Evolutionary conservation across 345 rosid species (phyloP).

Genomic region (Eucalyptus cloeziana): DNA sequence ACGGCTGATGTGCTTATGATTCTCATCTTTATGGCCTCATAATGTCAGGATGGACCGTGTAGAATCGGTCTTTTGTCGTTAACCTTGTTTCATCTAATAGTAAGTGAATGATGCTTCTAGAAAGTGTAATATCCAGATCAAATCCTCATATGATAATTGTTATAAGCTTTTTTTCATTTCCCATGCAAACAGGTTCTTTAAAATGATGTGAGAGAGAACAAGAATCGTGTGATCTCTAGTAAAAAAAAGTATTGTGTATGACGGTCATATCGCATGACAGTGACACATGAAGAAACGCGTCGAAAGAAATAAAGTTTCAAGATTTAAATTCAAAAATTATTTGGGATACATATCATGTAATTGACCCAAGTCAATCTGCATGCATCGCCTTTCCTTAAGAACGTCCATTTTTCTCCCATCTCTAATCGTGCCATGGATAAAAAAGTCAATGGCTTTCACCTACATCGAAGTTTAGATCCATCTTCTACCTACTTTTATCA

Average conservation of each 20-base stretch:
- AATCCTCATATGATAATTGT: background rate
- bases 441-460: background rate
- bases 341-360: accelerated
- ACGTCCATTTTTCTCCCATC: background rate
- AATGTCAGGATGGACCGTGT: background rate
- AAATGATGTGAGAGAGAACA: background rate
- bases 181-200: accelerated
- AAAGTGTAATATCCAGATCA: background rate
- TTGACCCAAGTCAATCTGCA: background rate
- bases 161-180: background rate
- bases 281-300: accelerated
- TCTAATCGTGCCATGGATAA: background rate
- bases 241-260: accelerated
- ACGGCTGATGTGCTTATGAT: background rate
- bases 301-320: accelerated
- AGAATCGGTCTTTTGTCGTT: background rate
- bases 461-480: background rate
- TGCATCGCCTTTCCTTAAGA: background rate
- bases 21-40: background rate
- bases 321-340: background rate
- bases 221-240: accelerated
- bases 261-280: accelerated
- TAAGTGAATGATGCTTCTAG: background rate
- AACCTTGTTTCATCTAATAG: background rate
- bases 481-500: background rate